Evolutionary conservation across 2,329 filamentous ascomycete genomes (phyloP).

Genomic region (Arthrobotrys pseudoclavata): DNA sequence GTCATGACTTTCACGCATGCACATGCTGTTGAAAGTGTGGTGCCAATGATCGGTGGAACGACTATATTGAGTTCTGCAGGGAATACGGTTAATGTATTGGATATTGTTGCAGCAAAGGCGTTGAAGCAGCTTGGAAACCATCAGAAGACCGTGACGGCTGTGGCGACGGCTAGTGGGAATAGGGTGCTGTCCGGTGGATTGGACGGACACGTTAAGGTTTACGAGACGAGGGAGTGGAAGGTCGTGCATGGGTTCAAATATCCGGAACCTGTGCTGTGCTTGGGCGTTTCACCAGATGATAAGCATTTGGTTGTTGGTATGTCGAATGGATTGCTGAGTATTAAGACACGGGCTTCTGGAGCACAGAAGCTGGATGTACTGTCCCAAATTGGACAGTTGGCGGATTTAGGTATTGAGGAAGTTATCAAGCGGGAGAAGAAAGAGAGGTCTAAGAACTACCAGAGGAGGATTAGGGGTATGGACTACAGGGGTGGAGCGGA

Average conservation of each 20-base stretch:
- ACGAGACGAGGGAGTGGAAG: constrained; percentile 94
- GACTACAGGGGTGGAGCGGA: constrained; percentile 87
- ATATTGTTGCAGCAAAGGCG: constrained; percentile 90
- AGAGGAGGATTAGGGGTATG: constrained; percentile 76
- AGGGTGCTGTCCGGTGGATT: constrained; percentile 88
- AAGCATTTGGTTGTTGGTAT: constrained; percentile 95
- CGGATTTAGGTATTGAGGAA: constrained; percentile 57
- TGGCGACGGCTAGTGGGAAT: constrained; percentile 73
- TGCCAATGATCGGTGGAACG: constrained; percentile 87
- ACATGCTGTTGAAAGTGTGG: constrained; percentile 88
- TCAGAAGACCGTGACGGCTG: constrained; percentile 94
- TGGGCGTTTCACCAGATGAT: constrained; percentile 83
- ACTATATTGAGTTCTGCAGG: constrained; percentile 87
- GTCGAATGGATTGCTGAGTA: constrained; percentile 90
- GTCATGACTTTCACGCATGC: constrained; percentile 96
- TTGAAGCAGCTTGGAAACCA: constrained; percentile 90
- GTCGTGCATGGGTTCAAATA: constrained; percentile 96
- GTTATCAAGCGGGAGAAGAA: constrained; percentile 72
- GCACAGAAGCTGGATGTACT: constrained; percentile 73
- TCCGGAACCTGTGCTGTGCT: constrained; percentile 86
- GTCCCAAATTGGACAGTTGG: constrained; percentile 50
- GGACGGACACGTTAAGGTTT: constrained; percentile 97
- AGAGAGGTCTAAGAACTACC: constrained; percentile 64
- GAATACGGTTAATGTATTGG: constrained; percentile 89
- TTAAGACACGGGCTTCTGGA: constrained; percentile 88